Conservation (phyloP, 495 filamentous ascomycete species). For the Aspergillus sparsus region DNA sequence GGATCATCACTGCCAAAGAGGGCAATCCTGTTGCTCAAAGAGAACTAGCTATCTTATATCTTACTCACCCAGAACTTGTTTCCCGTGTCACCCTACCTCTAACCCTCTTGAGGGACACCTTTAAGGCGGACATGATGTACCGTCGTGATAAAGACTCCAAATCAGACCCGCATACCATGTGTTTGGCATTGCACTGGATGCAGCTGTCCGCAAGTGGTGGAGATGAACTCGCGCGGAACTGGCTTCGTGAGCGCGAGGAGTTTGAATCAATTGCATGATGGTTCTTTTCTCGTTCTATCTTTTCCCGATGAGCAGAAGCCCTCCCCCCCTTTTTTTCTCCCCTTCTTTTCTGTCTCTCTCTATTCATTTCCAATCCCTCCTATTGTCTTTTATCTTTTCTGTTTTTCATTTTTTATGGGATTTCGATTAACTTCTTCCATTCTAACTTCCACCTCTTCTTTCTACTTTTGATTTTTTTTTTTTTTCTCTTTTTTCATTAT, state of each 20-base stretch:
- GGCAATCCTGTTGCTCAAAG: slow-evolving; percentile 90
- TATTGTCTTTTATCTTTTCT: slow-evolving; percentile 11
- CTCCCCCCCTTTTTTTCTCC: too few relatives aligned
- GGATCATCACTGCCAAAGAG: slow-evolving; percentile 92
- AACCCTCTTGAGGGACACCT: slow-evolving; percentile 82
- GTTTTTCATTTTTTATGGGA: slow-evolving; percentile 10
- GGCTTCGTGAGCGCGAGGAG: slow-evolving; percentile 73
- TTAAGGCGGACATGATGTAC: slow-evolving; percentile 86
- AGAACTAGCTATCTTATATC: slow-evolving; percentile 90
- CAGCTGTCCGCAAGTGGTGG: slow-evolving; percentile 83
- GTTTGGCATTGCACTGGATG: slow-evolving; percentile 98
- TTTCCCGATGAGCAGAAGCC: slow-evolving; percentile 1
- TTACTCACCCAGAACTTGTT: slow-evolving; percentile 88
- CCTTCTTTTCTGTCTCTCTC: too few relatives aligned
- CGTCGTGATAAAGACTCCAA: slow-evolving; percentile 52
- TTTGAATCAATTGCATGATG: slow-evolving; percentile 53
- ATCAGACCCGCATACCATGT: slow-evolving; percentile 87
- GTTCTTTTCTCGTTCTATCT: slow-evolving; percentile 17
- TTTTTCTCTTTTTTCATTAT: slow-evolving; percentile 11
- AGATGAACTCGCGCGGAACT: slow-evolving; percentile 82
- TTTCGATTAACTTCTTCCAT: slow-evolving; percentile 10
- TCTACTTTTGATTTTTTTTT: slow-evolving; percentile 12
- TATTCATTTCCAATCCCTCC: too few relatives aligned
- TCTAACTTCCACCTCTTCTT: too few relatives aligned
- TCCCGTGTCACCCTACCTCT: slow-evolving; percentile 82